Percentiles rank a stretch among this genome's conserved stretches.
Conservation (phyloP, 805 yeast genomes). For the Metschnikowia lochheadii region DNA sequence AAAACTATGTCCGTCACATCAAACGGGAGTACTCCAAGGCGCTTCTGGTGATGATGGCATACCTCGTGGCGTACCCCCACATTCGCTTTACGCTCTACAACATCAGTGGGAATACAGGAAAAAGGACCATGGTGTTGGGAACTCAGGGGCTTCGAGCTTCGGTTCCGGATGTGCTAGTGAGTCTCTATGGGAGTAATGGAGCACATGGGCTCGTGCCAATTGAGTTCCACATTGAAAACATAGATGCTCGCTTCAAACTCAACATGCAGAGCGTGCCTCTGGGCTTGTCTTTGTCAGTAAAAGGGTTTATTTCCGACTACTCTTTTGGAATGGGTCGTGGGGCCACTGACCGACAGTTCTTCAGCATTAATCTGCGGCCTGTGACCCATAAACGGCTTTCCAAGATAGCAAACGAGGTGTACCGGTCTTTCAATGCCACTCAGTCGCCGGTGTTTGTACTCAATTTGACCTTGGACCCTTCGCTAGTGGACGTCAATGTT, state of each 20-base stretch:
- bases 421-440: slow-evolving; percentile 62
- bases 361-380: slow-evolving; percentile 77
- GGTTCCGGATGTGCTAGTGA: slow-evolving; percentile 50
- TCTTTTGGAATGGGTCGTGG: slow-evolving; percentile 71
- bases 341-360: slow-evolving; percentile 67
- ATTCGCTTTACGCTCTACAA: slow-evolving; percentile 62
- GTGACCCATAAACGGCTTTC: slow-evolving; percentile 51
- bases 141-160: slow-evolving; percentile 50
- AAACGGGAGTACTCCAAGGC: slow-evolving; percentile 72
- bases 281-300: slow-evolving; percentile 5
- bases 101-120: slow-evolving; percentile 33
- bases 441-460: slow-evolving; percentile 72
- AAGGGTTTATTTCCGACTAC: slow-evolving; percentile 70
- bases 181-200: slow-evolving; percentile 68
- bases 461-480: slow-evolving; percentile 51
- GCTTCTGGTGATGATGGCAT: slow-evolving; percentile 58
- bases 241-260: slow-evolving; percentile 22
- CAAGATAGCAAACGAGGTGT: slow-evolving; percentile 67
- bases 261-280: slow-evolving; percentile 12
- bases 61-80: slow-evolving; percentile 56
- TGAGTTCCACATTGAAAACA: slow-evolving; percentile 34
- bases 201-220: slow-evolving; percentile 54
- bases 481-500: slow-evolving; percentile 73
- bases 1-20: slow-evolving; percentile 61
- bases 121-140: slow-evolving; percentile 51